These are phyloP conservation scores for Talaromyces funiculosus DNA, from an alignment of 2,329 filamentous ascomycete genomes.

Conservation along the genomic window DNA sequence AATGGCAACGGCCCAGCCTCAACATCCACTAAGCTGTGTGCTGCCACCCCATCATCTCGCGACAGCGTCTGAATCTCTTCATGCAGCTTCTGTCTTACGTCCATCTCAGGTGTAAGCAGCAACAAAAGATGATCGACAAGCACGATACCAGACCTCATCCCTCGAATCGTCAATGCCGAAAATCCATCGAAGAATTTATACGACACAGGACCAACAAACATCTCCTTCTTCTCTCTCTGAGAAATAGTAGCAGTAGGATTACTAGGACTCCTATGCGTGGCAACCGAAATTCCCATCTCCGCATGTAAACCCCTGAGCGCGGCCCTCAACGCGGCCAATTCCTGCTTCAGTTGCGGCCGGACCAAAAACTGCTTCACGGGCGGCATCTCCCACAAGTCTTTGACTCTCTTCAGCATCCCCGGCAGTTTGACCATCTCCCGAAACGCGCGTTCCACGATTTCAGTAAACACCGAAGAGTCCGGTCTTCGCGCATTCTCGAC, in stretches of 20 bases:
- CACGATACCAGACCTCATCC: slow-evolving; percentile 14
- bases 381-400: slow-evolving; percentile 14
- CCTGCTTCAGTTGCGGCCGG: slow-evolving; percentile 13
- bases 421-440: slow-evolving; percentile 23
- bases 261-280: background rate
- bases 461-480: slow-evolving; percentile 25
- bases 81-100: background rate
- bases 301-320: background rate
- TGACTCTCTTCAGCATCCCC: slow-evolving; percentile 21
- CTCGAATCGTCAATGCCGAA: slow-evolving; percentile 12
- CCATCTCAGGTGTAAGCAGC: slow-evolving; percentile 5
- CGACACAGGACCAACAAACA: background rate
- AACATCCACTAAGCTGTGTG: background rate
- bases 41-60: background rate
- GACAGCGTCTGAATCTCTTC: slow-evolving; percentile 2
- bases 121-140: slow-evolving; percentile 14
- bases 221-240: background rate
- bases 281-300: background rate
- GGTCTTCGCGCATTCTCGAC: slow-evolving; percentile 24
- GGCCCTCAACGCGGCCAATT: background rate
- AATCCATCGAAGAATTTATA: slow-evolving; percentile 3
- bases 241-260: background rate
- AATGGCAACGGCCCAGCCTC: background rate
- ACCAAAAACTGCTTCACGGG: slow-evolving; percentile 9
- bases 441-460: slow-evolving; percentile 26